Evolutionary conservation across 768 basidiomycete species (phyloP), one percentile per base, ranked within the genome.

Genomic region (Sistotremastrum suecicum): DNA sequence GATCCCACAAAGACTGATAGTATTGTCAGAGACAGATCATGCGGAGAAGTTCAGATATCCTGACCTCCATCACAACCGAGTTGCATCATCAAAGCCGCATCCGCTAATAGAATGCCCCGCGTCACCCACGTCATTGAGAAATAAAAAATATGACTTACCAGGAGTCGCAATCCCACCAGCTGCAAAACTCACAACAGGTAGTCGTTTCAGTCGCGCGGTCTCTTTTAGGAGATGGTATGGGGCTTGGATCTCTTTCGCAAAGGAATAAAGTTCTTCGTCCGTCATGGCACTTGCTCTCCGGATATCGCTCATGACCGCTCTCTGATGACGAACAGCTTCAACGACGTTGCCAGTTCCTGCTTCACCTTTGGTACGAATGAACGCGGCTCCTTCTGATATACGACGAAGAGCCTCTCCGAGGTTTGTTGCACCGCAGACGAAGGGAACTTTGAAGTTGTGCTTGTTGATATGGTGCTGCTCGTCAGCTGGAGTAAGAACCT

Each of bases 11-110:
- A 99, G 33, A 99, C 94, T 86, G 58, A 34, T 47, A 46, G 39
- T 10, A 45, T n/a, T 2, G 3, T 28, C 5, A 7, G 32, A 3
- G 45, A 38, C 40, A 36, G 8, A 10, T 41, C 28, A 3, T 30
- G 20, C 11, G 42, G 46, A 47, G 11, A 9, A 33, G 8, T 37
- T 10, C 29, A 12, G 7, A 36, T 38, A 41, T 10, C 62, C 79
- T 51, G 57, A 91, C 91, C 84, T 69, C 92, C 90, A 58, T 94
- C 94, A 62, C 89, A 90, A 34, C 94, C 90, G 34, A 98, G 75
- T 58, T 94, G 90, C 92, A 98, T 98, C 94, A 97, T 95, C 51
- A 97, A 63, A 3, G 95, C 95, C 10, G 94, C 94, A 62, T 99
- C 94, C 53, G 87, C 90, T 78, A 62, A 46, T 44, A 50, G 52